Percentiles rank a stretch among this genome's conserved stretches.
These are phyloP conservation scores for Conringia planisiliqua DNA, from an alignment of 345 rosid genomes.

Conservation along the genomic window DNA sequence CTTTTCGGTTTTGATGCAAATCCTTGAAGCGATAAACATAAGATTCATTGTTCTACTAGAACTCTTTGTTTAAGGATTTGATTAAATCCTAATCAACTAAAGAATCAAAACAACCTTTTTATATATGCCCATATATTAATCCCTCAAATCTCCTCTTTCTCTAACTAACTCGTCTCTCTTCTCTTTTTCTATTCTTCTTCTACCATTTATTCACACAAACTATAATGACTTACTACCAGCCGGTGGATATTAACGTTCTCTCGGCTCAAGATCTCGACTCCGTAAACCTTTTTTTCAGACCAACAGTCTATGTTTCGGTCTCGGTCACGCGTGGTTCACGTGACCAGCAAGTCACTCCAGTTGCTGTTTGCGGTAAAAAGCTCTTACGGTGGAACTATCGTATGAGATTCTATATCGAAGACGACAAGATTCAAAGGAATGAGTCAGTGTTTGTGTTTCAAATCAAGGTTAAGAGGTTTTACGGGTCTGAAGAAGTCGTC, in stretches of 20 bases:
- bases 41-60: not conserved
- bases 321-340: slow-evolving; percentile 30
- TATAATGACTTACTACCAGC: slow-evolving; percentile 17
- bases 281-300: slow-evolving; percentile 22
- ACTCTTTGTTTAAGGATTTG: not conserved
- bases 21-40: not conserved
- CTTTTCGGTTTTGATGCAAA: not conserved
- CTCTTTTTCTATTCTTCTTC: not conserved
- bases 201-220: not conserved
- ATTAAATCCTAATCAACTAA: not conserved
- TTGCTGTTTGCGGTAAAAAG: slow-evolving; percentile 8
- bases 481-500: slow-evolving; percentile 7
- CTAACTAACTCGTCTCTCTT: not conserved
- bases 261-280: slow-evolving; percentile 29
- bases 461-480: slow-evolving; percentile 22
- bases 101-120: not conserved
- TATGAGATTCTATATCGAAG: slow-evolving; percentile 24
- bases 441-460: slow-evolving; percentile 31
- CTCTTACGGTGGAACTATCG: slow-evolving; percentile 21
- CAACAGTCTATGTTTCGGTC: slow-evolving; percentile 22
- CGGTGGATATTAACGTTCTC: slow-evolving; percentile 23
- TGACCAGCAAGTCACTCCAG: slow-evolving; percentile 27
- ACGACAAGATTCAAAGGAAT: slow-evolving; percentile 22
- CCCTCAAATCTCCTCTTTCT: not conserved
- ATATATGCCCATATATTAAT: not conserved